Percentiles rank a stretch among this genome's conserved stretches.
Conservation (phyloP, 768 basidiomycete species). For the Chiua virens region DNA sequence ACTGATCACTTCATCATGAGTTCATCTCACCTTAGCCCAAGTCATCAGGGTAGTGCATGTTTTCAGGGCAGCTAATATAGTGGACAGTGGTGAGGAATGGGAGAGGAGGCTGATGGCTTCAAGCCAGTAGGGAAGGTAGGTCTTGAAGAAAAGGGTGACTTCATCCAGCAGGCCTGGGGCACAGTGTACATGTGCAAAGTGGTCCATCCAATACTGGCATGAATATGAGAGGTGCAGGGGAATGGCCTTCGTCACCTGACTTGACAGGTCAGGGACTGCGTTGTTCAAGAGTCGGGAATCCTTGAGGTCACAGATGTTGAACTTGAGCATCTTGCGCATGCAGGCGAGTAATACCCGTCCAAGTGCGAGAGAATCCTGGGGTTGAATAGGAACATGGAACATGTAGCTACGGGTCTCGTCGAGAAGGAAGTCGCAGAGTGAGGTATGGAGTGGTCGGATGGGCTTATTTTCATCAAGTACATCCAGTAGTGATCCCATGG, state of each 20-base stretch:
- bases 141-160: slow-evolving; percentile 3
- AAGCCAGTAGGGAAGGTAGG: slow-evolving; percentile 3
- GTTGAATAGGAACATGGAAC: neutral
- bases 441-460: slow-evolving; percentile 1
- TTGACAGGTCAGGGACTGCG: neutral
- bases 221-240: neutral
- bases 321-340: slow-evolving; percentile 2
- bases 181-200: neutral
- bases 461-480: neutral
- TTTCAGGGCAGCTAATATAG: neutral
- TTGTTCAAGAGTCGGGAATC: neutral
- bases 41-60: neutral
- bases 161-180: neutral
- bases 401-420: neutral
- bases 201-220: slow-evolving; percentile 3
- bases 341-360: neutral
- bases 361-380: neutral
- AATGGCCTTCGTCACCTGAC: neutral
- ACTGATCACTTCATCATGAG: neutral
- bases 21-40: slow-evolving; percentile 1
- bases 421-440: neutral
- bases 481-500: neutral
- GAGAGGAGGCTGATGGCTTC: neutral
- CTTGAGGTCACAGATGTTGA: slow-evolving; percentile 4
- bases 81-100: neutral